Conservation (phyloP, 352 stramenopile genomes). For the Pythium aphanidermatum region DNA sequence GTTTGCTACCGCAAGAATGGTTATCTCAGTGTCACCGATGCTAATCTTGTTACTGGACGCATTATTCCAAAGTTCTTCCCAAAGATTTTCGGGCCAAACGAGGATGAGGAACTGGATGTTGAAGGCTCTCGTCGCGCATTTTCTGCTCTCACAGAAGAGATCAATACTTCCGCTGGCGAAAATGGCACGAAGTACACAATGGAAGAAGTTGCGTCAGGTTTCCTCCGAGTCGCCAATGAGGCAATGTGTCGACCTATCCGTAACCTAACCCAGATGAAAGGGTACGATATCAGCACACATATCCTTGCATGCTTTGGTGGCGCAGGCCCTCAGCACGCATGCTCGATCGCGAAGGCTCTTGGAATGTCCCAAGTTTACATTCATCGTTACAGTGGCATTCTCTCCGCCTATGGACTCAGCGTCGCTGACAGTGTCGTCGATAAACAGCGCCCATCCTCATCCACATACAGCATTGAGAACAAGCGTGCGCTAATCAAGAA, state of each 20-base stretch:
- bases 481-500: slow-evolving; percentile 43
- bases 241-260: slow-evolving; percentile 99
- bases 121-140: slow-evolving; percentile 92
- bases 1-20: slow-evolving; percentile 98
- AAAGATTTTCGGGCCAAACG: slow-evolving; percentile 97
- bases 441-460: slow-evolving; percentile 90
- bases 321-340: slow-evolving; percentile 97
- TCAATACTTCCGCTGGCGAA: slow-evolving; percentile 66
- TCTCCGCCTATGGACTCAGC: slow-evolving; percentile 97
- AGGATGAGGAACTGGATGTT: slow-evolving; percentile 96
- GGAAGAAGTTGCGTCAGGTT: slow-evolving; percentile 96
- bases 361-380: slow-evolving; percentile 98
- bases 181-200: slow-evolving; percentile 68
- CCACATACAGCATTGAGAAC: slow-evolving; percentile 43
- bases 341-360: slow-evolving; percentile 94
- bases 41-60: slow-evolving; percentile 97
- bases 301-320: slow-evolving; percentile 97
- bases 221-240: slow-evolving; percentile 98
- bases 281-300: slow-evolving; percentile 96
- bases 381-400: slow-evolving; percentile 97
- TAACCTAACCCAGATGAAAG: slow-evolving; percentile 98
- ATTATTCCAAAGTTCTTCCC: slow-evolving; percentile 97
- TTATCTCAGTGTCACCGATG: slow-evolving; percentile 96
- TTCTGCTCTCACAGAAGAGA: slow-evolving; percentile 79
- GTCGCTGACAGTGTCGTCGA: slow-evolving; percentile 97